phyloP scores from a whole-genome alignment of 1,139 yeast genomes.

The Candida pseudoviswanathii region DNA sequence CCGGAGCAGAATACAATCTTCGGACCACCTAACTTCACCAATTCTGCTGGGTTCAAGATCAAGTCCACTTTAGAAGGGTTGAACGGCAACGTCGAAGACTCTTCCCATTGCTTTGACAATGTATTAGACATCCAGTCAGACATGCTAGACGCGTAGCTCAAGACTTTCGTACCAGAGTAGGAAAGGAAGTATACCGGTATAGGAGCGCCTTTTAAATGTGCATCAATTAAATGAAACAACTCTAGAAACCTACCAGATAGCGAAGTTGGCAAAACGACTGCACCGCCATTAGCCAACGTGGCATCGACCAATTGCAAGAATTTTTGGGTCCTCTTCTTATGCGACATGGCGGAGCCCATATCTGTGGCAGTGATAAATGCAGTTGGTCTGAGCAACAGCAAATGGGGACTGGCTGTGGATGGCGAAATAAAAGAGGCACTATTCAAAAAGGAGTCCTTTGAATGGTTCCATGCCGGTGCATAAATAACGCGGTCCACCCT shows the following conservation, averaged over 20 bases:
- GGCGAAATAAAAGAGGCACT: constrained; percentile 68
- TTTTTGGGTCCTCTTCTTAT: constrained; percentile 64
- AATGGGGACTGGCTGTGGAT: constrained; percentile 53
- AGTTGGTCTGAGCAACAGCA: constrained; percentile 75
- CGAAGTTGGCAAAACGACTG: constrained; percentile 81
- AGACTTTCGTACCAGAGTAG: constrained; percentile 75
- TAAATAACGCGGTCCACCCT: constrained; percentile 79
- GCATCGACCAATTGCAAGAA: constrained; percentile 65
- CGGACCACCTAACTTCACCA: constrained; percentile 63
- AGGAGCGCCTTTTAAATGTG: constrained; percentile 55
- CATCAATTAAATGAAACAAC: constrained; percentile 68
- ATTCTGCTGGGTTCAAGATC: constrained; percentile 56
- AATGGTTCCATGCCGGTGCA: constrained; percentile 96
- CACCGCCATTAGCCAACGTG: constrained; percentile 69
- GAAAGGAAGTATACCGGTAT: constrained; percentile 76
- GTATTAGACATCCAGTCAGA: constrained; percentile 93
- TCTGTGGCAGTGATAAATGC: constrained; percentile 79
- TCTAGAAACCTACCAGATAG: constrained; percentile 86
- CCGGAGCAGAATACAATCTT: constrained; percentile 85
- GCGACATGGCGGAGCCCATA: constrained; percentile 67
- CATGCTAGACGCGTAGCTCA: constrained; percentile 85
- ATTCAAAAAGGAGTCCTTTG: constrained; percentile 81
- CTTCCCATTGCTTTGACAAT: constrained; percentile 73
- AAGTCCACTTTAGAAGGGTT: constrained; percentile 66
- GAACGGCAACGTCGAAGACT: constrained; percentile 59